These are phyloP conservation scores for Podaxis mareebaensis DNA, from an alignment of 768 basidiomycete genomes.

Conservation along the genomic window DNA sequence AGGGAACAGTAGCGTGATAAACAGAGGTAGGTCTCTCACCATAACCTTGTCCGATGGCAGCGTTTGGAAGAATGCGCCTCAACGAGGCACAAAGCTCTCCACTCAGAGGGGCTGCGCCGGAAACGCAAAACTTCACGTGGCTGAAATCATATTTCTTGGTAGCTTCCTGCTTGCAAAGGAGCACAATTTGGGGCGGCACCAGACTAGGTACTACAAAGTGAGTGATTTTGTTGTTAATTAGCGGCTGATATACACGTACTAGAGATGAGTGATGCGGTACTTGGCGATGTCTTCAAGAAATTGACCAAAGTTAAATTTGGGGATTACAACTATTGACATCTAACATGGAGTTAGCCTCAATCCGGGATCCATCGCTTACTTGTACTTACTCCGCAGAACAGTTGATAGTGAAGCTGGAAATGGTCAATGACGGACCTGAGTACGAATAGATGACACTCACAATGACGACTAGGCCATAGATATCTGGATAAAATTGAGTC, in stretches of 20 bases:
- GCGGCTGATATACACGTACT: slow-evolving; percentile 36
- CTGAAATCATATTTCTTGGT: slow-evolving; percentile 49
- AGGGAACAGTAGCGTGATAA: not conserved
- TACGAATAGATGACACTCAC: slow-evolving; percentile 35
- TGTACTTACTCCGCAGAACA: slow-evolving; percentile 52
- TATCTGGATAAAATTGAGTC: slow-evolving; percentile 37
- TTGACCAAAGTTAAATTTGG: slow-evolving; percentile 60
- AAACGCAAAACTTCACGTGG: slow-evolving; percentile 52
- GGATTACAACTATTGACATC: slow-evolving; percentile 59
- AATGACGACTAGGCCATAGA: slow-evolving; percentile 59
- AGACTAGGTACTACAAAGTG: slow-evolving; percentile 35
- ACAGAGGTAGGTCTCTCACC: slow-evolving; percentile 31
- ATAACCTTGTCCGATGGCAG: slow-evolving; percentile 66
- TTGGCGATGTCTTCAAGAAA: slow-evolving; percentile 56
- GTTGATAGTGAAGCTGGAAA: slow-evolving; percentile 47
- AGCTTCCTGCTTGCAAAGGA: slow-evolving; percentile 69
- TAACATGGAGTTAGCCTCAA: slow-evolving; percentile 23
- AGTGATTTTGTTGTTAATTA: not conserved
- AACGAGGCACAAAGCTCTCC: slow-evolving; percentile 51
- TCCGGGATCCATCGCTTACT: not conserved
- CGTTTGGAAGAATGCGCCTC: slow-evolving; percentile 53
- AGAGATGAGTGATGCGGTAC: slow-evolving; percentile 56
- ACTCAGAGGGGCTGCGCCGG: slow-evolving; percentile 65
- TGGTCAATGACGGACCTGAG: slow-evolving; percentile 8
- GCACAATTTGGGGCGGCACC: slow-evolving; percentile 66